Percentiles rank a stretch among this genome's conserved stretches.
Evolutionary conservation across 2,329 filamentous ascomycete genomes (phyloP).

Genomic region (Alternaria hordeiaustralica): DNA sequence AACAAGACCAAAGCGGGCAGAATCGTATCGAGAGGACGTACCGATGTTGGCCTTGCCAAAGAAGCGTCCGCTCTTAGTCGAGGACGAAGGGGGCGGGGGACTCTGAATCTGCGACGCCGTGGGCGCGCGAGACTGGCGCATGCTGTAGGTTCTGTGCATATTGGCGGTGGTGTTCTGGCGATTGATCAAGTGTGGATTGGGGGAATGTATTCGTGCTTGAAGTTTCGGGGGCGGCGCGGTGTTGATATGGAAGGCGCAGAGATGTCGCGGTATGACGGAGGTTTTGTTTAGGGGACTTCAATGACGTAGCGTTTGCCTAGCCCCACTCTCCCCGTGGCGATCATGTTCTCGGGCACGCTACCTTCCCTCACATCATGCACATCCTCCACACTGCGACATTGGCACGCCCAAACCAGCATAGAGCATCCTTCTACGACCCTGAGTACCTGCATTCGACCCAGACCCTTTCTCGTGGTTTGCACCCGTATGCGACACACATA

Average conservation of each 20-base stretch:
- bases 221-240: slow-evolving; percentile 10
- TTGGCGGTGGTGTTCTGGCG: slow-evolving; percentile 15
- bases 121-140: slow-evolving; percentile 92
- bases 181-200: neutral
- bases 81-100: slow-evolving; percentile 88
- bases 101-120: slow-evolving; percentile 92
- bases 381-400: slow-evolving; percentile 18
- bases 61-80: slow-evolving; percentile 87
- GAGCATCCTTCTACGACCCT: neutral
- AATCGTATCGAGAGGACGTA: slow-evolving; percentile 58
- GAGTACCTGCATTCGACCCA: neutral
- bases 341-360: slow-evolving; percentile 16
- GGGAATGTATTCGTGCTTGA: neutral
- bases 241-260: slow-evolving; percentile 12
- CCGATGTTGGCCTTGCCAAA: slow-evolving; percentile 87
- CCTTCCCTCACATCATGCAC: slow-evolving; percentile 14
- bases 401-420: neutral
- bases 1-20: neutral
- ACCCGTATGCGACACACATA: neutral
- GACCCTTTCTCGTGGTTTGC: neutral
- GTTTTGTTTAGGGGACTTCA: slow-evolving; percentile 31
- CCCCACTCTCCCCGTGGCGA: slow-evolving; percentile 9
- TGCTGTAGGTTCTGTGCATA: slow-evolving; percentile 93
- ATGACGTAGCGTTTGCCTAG: slow-evolving; percentile 26
- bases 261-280: slow-evolving; percentile 18